Evolutionary conservation across 148 eudicot genomes (phyloP).

Genomic region (Cornus suecica): DNA sequence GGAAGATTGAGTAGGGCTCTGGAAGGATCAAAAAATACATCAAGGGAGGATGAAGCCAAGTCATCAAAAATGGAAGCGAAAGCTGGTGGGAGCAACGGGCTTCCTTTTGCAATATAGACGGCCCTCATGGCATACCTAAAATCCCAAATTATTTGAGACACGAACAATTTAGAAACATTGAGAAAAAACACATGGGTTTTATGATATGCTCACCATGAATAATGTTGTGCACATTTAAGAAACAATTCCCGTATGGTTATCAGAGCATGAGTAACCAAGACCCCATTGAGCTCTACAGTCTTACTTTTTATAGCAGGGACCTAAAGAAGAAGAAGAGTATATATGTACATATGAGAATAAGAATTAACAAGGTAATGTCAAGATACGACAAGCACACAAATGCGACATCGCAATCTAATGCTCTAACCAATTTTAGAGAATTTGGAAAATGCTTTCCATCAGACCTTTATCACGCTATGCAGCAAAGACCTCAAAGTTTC

Average conservation of each 20-base stretch:
- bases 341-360: neutral
- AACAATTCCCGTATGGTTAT: constrained; percentile 76
- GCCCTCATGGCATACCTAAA: constrained; percentile 97
- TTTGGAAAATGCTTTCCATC: neutral
- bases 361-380: neutral
- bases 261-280: constrained; percentile 92
- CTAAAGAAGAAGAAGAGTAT: constrained; percentile 29
- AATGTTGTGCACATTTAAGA: constrained; percentile 88
- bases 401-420: neutral
- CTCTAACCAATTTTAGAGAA: neutral
- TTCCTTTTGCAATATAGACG: constrained; percentile 96
- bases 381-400: neutral
- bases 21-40: constrained; percentile 97
- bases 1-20: constrained; percentile 72
- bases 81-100: constrained; percentile 88
- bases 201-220: constrained; percentile 71
- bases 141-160: constrained; percentile 4
- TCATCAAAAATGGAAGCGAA: constrained; percentile 97
- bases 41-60: constrained; percentile 91
- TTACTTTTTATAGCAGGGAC: constrained; percentile 69
- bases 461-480: constrained; percentile 92
- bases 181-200: constrained; percentile 5
- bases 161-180: neutral
- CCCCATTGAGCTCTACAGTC: constrained; percentile 93
- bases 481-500: constrained; percentile 83